These are phyloP conservation scores for Phaseolus lunatus DNA, from an alignment of 306 rosid genomes.

Conservation along the genomic window DNA sequence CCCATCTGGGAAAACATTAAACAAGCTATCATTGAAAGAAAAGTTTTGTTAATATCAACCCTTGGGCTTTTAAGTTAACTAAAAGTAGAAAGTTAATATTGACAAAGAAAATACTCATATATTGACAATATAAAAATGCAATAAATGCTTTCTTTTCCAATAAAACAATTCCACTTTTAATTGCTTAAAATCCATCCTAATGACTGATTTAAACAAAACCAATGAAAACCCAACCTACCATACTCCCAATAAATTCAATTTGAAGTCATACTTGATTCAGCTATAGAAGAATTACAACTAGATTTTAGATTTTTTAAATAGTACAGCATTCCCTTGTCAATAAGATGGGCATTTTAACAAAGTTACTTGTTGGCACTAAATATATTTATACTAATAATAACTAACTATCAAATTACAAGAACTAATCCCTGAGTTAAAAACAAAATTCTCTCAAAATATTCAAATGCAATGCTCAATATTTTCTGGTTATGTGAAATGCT, in stretches of 20 bases:
- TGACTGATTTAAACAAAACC: neutral
- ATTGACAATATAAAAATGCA: neutral
- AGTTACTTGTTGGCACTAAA: slow-evolving; percentile 3
- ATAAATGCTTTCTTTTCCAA: neutral
- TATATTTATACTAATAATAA: neutral
- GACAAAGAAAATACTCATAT: neutral
- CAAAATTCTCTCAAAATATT: slow-evolving; percentile 18
- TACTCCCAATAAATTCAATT: slow-evolving; percentile 24
- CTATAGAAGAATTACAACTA: slow-evolving; percentile 27
- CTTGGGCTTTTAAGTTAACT: neutral
- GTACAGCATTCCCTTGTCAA: neutral
- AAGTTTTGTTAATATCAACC: neutral
- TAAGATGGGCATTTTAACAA: slow-evolving; percentile 22
- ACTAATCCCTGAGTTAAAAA: slow-evolving; percentile 1
- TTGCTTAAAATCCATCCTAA: slow-evolving; percentile 4
- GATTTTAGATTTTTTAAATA: neutral
- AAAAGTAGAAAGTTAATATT: neutral
- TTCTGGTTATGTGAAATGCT: slow-evolving; percentile 31
- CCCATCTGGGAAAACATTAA: slow-evolving; percentile 40
- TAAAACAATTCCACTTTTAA: neutral
- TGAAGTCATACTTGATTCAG: neutral
- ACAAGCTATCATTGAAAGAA: neutral
- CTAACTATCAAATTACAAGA: slow-evolving; percentile 25
- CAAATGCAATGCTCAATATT: slow-evolving; percentile 35
- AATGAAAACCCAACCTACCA: slow-evolving; percentile 33